Conservation (phyloP, 495 filamentous ascomycete species). For the Aspergillus incahuasiensis region DNA sequence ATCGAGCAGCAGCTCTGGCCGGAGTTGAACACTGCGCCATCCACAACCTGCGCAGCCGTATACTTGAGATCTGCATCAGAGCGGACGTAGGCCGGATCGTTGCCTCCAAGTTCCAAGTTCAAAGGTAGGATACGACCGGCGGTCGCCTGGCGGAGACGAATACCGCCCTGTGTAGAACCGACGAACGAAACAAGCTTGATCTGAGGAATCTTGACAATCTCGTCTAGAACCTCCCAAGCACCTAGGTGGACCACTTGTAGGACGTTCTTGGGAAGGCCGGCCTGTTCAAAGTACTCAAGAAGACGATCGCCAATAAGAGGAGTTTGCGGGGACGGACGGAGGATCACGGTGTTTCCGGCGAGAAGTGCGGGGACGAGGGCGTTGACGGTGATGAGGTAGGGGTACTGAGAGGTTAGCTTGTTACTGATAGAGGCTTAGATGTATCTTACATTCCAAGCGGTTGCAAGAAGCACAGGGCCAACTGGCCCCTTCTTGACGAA, state of each 20-base stretch:
- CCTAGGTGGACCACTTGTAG: conserved; percentile 88
- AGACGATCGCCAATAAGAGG: conserved; percentile 83
- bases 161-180: conserved; percentile 80
- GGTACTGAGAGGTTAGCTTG: conserved; percentile 58
- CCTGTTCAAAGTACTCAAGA: conserved; percentile 68
- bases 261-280: conserved; percentile 74
- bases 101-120: conserved; percentile 87
- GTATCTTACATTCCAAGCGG: conserved; percentile 84
- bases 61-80: conserved; percentile 80
- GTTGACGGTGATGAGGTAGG: conserved; percentile 89
- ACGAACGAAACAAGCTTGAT: conserved; percentile 84
- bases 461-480: conserved; percentile 78
- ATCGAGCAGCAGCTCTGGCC: conserved; percentile 95
- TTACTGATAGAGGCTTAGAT: neutral
- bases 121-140: conserved; percentile 75
- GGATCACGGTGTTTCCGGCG: conserved; percentile 80
- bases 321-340: conserved; percentile 92
- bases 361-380: conserved; percentile 83
- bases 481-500: conserved; percentile 84
- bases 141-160: conserved; percentile 77
- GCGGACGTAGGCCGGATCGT: conserved; percentile 87
- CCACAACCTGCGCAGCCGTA: conserved; percentile 89
- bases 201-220: conserved; percentile 67
- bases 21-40: conserved; percentile 93
- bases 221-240: conserved; percentile 64